These are phyloP conservation scores for Russula earlei DNA, from an alignment of 768 basidiomycete genomes.

Conservation along the genomic window DNA sequence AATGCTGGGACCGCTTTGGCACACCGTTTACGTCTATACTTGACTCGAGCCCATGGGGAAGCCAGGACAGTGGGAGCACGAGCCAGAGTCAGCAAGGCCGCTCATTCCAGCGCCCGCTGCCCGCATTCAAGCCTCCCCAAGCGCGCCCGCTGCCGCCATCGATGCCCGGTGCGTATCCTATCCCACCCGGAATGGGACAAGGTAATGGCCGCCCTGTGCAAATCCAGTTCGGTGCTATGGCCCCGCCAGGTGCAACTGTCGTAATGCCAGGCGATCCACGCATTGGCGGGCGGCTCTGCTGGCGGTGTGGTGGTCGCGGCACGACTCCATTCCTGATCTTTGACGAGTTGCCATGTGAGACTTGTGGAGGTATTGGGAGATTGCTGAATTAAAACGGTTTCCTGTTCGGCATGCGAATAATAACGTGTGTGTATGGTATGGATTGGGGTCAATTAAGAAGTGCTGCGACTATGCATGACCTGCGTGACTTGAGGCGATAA, in stretches of 20 bases:
- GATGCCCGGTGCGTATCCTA: neutral
- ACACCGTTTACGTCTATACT: constrained; percentile 54
- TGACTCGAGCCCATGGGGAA: constrained; percentile 40
- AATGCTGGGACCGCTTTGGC: constrained; percentile 66
- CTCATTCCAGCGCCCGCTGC: constrained; percentile 20
- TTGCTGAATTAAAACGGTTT: constrained; percentile 1
- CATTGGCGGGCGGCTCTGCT: constrained; percentile 58
- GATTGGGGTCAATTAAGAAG: too few relatives aligned
- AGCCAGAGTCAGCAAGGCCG: constrained; percentile 1
- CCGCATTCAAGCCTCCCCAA: constrained; percentile 14
- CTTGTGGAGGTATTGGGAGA: constrained; percentile 60
- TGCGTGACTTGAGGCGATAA: neutral
- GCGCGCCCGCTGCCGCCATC: neutral
- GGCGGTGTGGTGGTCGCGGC: constrained; percentile 56
- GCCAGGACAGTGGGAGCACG: neutral
- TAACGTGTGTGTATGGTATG: neutral
- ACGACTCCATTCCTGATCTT: constrained; percentile 42
- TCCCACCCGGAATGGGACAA: neutral
- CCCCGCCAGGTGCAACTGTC: constrained; percentile 37
- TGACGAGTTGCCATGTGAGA: constrained; percentile 41
- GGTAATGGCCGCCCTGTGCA: constrained; percentile 13
- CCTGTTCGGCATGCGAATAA: neutral
- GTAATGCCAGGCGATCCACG: constrained; percentile 59
- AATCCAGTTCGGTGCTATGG: constrained; percentile 20
- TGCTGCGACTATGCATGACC: too few relatives aligned